These are phyloP conservation scores for Aquilaria malaccensis DNA, from an alignment of 345 rosid species.

Conservation along the genomic window DNA sequence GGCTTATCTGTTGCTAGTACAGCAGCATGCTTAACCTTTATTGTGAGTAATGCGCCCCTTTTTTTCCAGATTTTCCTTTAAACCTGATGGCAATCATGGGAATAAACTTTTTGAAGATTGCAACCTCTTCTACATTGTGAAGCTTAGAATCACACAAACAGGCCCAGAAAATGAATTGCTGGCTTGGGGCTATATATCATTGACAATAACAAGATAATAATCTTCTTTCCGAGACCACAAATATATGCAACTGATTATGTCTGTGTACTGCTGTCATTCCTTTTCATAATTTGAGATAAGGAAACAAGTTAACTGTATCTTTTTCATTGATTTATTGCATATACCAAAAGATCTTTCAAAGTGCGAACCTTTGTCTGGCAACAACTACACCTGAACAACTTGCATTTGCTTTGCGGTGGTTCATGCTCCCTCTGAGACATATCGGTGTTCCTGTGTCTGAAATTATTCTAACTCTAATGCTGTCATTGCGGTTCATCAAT, in stretches of 20 bases:
- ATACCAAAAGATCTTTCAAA: slow-evolving; percentile 71
- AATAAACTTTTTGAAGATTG: neutral
- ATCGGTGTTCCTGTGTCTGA: slow-evolving; percentile 88
- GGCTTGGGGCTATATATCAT: neutral
- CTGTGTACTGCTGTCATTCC: neutral
- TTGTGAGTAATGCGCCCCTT: slow-evolving; percentile 35
- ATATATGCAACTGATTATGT: neutral
- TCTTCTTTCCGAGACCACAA: neutral
- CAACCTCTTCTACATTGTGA: neutral
- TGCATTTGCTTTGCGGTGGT: slow-evolving; percentile 83
- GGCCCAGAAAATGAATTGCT: neutral
- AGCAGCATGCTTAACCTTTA: slow-evolving; percentile 87
- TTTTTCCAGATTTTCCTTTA: neutral
- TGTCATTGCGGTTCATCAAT: slow-evolving; percentile 82
- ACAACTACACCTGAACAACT: slow-evolving; percentile 95
- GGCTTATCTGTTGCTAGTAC: slow-evolving; percentile 95
- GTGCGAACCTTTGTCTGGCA: slow-evolving; percentile 86
- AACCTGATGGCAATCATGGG: neutral
- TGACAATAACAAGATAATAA: neutral
- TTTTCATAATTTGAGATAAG: neutral
- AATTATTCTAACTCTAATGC: slow-evolving; percentile 75
- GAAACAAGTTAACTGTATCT: slow-evolving; percentile 9
- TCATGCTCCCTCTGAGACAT: slow-evolving; percentile 60
- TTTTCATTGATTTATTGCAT: slow-evolving; percentile 19
- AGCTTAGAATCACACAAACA: neutral